Percentiles rank a stretch among this genome's conserved stretches.
Conservation (phyloP, 352 stramenopile species). For the Phytophthora pseudosyringae region DNA sequence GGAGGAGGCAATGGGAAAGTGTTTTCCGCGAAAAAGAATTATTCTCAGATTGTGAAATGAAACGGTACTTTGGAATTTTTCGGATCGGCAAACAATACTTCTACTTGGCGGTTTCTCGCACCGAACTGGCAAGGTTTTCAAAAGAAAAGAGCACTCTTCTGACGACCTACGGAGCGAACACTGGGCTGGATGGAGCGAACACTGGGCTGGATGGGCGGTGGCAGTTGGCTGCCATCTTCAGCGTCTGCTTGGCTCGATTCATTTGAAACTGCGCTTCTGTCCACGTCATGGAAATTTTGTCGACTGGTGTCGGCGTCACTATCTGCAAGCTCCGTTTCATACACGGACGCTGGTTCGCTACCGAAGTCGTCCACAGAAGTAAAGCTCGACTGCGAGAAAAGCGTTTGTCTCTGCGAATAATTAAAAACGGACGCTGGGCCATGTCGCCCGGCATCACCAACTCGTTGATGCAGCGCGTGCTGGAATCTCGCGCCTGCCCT, state of each 20-base stretch:
- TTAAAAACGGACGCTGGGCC: conserved; percentile 30
- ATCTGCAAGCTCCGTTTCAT: conserved; percentile 25
- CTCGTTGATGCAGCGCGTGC: conserved; percentile 38
- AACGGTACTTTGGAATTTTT: neutral
- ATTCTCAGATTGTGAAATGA: too few relatives aligned
- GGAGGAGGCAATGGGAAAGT: too few relatives aligned
- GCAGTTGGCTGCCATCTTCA: conserved; percentile 12
- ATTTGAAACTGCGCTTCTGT: conserved; percentile 1
- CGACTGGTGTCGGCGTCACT: conserved; percentile 9
- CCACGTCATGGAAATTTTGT: conserved; percentile 13
- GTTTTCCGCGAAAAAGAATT: too few relatives aligned
- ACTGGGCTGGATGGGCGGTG: conserved; percentile 22
- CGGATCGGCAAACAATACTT: too few relatives aligned
- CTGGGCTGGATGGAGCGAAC: conserved; percentile 24
- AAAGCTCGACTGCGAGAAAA: conserved; percentile 52
- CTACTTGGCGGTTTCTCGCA: too few relatives aligned
- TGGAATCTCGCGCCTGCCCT: conserved; percentile 41
- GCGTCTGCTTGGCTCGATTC: neutral
- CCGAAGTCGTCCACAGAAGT: conserved; percentile 42
- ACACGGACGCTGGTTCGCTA: conserved; percentile 32
- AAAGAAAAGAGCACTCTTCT: conserved; percentile 22
- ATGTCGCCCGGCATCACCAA: neutral
- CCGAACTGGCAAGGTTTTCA: neutral
- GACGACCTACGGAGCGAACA: conserved; percentile 19
- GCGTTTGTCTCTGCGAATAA: conserved; percentile 49